Percentiles rank a stretch among this genome's conserved stretches.
Evolutionary conservation across 2,329 filamentous ascomycete genomes (phyloP).

Genomic region (Beauveria sp.): DNA sequence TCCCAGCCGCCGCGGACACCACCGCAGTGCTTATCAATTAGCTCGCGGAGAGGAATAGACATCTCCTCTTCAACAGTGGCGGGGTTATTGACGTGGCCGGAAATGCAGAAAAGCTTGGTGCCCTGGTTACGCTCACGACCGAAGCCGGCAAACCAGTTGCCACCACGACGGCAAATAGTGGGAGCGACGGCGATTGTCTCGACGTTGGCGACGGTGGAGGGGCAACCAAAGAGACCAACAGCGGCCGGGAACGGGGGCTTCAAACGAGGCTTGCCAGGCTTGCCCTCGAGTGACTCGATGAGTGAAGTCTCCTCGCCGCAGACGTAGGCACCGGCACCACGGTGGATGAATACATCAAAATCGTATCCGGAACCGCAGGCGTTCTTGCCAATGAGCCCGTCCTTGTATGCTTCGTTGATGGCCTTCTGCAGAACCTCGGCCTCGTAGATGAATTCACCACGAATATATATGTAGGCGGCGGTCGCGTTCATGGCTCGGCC

Average conservation of each 20-base stretch:
- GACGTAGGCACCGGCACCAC: slow-evolving; percentile 94
- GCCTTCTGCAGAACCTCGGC: slow-evolving; percentile 87
- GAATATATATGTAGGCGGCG: slow-evolving; percentile 98
- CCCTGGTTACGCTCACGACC: slow-evolving; percentile 94
- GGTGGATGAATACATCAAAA: slow-evolving; percentile 95
- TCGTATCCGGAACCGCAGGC: slow-evolving; percentile 95
- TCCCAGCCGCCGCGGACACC: slow-evolving; percentile 97
- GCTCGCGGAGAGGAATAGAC: slow-evolving; percentile 90
- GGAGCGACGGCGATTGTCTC: slow-evolving; percentile 94
- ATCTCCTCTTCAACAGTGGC: slow-evolving; percentile 98
- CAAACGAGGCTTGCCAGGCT: slow-evolving; percentile 94
- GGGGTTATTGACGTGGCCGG: slow-evolving; percentile 97
- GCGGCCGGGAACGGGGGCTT: slow-evolving; percentile 98
- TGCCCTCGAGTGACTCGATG: slow-evolving; percentile 96
- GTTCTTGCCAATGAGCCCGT: slow-evolving; percentile 94
- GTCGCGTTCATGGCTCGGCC: slow-evolving; percentile 98
- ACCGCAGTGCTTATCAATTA: slow-evolving; percentile 97
- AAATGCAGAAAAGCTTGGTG: slow-evolving; percentile 98
- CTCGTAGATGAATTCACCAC: slow-evolving; percentile 96
- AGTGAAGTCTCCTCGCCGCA: slow-evolving; percentile 97
- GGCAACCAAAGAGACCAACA: slow-evolving; percentile 95
- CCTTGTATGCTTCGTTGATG: slow-evolving; percentile 95
- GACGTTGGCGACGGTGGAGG: slow-evolving; percentile 95
- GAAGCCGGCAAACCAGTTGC: slow-evolving; percentile 86
- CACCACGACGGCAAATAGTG: slow-evolving; percentile 89